These are phyloP conservation scores for Multifurca ochricompacta DNA, from an alignment of 768 basidiomycete species.

Conservation along the genomic window DNA sequence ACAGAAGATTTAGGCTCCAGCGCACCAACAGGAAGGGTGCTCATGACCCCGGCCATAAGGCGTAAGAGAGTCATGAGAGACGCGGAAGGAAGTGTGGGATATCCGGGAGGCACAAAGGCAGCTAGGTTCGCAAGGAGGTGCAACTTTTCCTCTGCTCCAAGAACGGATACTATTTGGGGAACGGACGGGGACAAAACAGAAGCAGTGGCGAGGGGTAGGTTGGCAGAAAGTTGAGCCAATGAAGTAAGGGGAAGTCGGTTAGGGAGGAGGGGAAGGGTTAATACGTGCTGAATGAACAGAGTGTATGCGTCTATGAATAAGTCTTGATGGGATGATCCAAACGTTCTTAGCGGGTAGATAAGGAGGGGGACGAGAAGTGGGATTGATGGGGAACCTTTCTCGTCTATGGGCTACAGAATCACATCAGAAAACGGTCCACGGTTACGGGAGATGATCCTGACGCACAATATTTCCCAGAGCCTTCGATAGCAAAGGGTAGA, in stretches of 20 bases:
- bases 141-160: conserved; percentile 31
- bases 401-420: conserved; percentile 43
- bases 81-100: conserved; percentile 38
- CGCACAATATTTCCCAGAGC: conserved; percentile 50
- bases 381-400: conserved; percentile 47
- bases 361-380: conserved; percentile 54
- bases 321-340: conserved; percentile 3
- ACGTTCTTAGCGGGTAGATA: conserved; percentile 48
- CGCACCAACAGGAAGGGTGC: conserved; percentile 42
- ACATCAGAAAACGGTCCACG: neutral
- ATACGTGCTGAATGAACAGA: conserved; percentile 4
- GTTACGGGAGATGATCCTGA: conserved; percentile 10
- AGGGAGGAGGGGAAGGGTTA: conserved; percentile 60
- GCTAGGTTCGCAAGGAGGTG: conserved; percentile 70
- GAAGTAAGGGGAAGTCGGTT: conserved; percentile 58
- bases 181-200: conserved; percentile 27
- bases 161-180: conserved; percentile 13
- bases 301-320: conserved; percentile 10
- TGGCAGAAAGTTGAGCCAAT: conserved; percentile 56
- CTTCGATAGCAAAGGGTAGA: conserved; percentile 24
- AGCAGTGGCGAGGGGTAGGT: conserved; percentile 49
- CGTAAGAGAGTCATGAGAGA: conserved; percentile 47
- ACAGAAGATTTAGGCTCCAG: conserved; percentile 37
- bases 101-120: conserved; percentile 56
- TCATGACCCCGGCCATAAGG: conserved; percentile 45